A percentile compares a stretch with the other conserved stretches of the same genome.
Evolutionary conservation across 768 basidiomycete species (phyloP).

Genomic region (Fomitopsis pulvina): DNA sequence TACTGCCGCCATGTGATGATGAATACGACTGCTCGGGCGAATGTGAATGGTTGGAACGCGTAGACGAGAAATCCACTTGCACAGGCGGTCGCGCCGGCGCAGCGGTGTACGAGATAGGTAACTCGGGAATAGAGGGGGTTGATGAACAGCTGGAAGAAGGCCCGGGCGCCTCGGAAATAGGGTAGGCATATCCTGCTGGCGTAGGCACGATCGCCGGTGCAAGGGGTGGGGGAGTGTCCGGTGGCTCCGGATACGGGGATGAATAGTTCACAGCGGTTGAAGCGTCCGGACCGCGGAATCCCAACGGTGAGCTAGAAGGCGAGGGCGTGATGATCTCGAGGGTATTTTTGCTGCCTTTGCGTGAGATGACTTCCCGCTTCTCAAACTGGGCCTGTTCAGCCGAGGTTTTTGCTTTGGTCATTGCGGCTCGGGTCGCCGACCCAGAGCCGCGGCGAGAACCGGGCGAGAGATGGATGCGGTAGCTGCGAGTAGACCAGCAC

Average conservation of each 20-base stretch:
- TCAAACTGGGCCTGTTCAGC: constrained; percentile 3
- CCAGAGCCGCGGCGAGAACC: constrained; percentile 64
- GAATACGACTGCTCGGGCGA: constrained; percentile 13
- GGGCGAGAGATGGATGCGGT: constrained; percentile 76
- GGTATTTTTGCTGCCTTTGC: background rate
- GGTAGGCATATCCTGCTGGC: constrained; percentile 12
- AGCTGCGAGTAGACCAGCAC: constrained; percentile 36
- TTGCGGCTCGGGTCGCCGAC: constrained; percentile 49
- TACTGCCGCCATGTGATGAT: constrained; percentile 8
- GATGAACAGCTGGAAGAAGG: constrained; percentile 14
- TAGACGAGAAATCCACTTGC: constrained; percentile 1
- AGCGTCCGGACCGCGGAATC: background rate
- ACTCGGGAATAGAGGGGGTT: constrained; percentile 13
- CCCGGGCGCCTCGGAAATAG: constrained; percentile 6
- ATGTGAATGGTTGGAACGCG: background rate
- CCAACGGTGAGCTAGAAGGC: constrained; percentile 5
- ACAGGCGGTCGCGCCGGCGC: constrained; percentile 6
- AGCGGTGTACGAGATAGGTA: constrained; percentile 7
- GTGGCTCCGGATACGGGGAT: constrained; percentile 14
- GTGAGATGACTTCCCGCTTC: background rate
- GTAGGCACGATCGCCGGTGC: constrained; percentile 22
- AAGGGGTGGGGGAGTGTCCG: constrained; percentile 26
- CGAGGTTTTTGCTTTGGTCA: constrained; percentile 33
- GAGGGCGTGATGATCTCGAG: constrained; percentile 6
- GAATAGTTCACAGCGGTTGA: background rate